Evolutionary conservation across 257 asterid species (phyloP), one percentile per base, ranked within the genome.

Genomic region (Ballota nigra): DNA sequence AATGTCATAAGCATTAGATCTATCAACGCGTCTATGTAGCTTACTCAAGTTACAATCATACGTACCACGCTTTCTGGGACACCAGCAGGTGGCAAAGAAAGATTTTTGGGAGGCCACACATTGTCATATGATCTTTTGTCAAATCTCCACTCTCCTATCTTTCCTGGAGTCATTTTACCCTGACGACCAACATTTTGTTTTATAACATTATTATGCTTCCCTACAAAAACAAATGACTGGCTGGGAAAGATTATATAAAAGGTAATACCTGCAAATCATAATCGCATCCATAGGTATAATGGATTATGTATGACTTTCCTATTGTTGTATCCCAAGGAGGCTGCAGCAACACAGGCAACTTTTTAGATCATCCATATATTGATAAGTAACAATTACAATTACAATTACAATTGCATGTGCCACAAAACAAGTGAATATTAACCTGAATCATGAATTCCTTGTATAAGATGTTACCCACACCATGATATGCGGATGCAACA

Each of bases 381-480:
- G 57, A 64, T 31, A 63, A 9, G 23, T 10, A 73, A 70, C 68
- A 68, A 24, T 19, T 67, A 49, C n/a, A 47, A 5, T 22, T 6
- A 53, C 11, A 43, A 31, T 45, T 43, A 38, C 24, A 34, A 34
- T 9, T 18, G 12, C 40, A 36, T 60, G 13, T 6, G 26, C 58
- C 16, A 40, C 62, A 70, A 13, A 49, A 16, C 0, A 23, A 29
- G 19, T 34, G 19, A 16, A 69, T 9, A 33, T 70, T 23, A n/a
- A 92, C 97, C 97, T 90, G 97, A 84, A 94, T 89, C 98, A 94
- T 91, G 83, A 94, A 94, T 72, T 94, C 96, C 85, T 91, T 91
- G 92, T 85, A 69, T 70, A 91, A 80, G 70, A 89, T 82, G 83
- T 94, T 89, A 47, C 89, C 85, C 33, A 94, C 96, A 20, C 87